A percentile compares a stretch with the other conserved stretches of the same genome.
Evolutionary conservation across 305 asterid genomes (phyloP).

Genomic region (Rubia balearica): DNA sequence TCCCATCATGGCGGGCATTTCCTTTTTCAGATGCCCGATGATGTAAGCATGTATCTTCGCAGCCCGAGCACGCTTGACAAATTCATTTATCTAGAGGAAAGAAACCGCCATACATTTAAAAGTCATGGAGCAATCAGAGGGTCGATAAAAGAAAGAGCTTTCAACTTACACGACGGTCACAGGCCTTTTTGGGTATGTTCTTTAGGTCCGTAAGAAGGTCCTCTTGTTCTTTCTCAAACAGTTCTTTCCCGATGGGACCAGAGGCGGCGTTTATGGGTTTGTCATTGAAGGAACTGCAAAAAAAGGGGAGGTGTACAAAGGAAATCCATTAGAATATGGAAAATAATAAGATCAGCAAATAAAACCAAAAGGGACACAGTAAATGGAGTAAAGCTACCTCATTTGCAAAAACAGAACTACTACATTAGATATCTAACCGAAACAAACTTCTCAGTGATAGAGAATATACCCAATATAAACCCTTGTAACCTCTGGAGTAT

Average conservation of each 20-base stretch:
- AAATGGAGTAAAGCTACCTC: background rate
- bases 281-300: slow-evolving; percentile 78
- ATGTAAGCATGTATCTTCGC: slow-evolving; percentile 89
- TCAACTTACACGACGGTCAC: slow-evolving; percentile 85
- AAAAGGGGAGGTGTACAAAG: background rate
- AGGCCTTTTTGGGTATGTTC: slow-evolving; percentile 87
- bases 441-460: background rate
- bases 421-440: background rate
- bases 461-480: too few relatives aligned
- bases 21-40: slow-evolving; percentile 70
- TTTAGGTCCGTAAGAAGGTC: slow-evolving; percentile 74
- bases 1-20: slow-evolving; percentile 97
- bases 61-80: slow-evolving; percentile 90
- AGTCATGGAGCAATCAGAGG: too few relatives aligned
- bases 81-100: slow-evolving; percentile 68
- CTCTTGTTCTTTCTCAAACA: slow-evolving; percentile 90
- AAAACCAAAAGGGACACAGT: too few relatives aligned
- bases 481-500: too few relatives aligned
- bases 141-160: slow-evolving; percentile 2
- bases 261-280: slow-evolving; percentile 64
- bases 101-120: background rate
- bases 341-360: too few relatives aligned
- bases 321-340: background rate
- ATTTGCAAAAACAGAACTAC: background rate
- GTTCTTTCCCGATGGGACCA: slow-evolving; percentile 87